A percentile compares a stretch with the other conserved stretches of the same genome.
These are phyloP conservation scores for Allomyces arbusculus DNA, from an alignment of 192 early-diverging fungal species.

Conservation along the genomic window DNA sequence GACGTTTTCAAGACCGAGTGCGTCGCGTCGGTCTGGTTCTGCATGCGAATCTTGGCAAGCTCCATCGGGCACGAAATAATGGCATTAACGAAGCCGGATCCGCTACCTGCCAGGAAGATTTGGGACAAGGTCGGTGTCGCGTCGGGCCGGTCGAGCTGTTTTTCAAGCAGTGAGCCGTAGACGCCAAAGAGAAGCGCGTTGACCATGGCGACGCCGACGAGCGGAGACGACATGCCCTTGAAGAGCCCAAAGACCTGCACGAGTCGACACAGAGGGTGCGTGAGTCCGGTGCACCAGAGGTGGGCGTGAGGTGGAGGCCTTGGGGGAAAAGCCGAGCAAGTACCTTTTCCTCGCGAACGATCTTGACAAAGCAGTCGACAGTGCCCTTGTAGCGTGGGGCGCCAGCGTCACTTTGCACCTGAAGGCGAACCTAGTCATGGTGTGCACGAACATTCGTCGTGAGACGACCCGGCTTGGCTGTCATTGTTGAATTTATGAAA, in stretches of 20 bases:
- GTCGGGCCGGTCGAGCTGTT: constrained; percentile 23
- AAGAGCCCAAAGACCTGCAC: constrained; percentile 40
- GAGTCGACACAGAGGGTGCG: no score
- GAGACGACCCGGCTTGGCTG: constrained; percentile 2
- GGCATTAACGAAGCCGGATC: constrained; percentile 61
- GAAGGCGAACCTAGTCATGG: constrained; percentile 36
- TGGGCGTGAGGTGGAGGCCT: no score
- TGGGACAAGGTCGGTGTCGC: constrained; percentile 38
- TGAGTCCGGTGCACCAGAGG: no score
- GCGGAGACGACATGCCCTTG: constrained; percentile 69
- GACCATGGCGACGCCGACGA: constrained; percentile 61
- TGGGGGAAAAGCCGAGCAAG: no score
- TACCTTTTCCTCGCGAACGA: constrained; percentile 50
- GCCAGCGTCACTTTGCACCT: constrained; percentile 28
- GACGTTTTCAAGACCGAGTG: not conserved
- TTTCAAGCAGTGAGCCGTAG: constrained; percentile 39
- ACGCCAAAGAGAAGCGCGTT: constrained; percentile 72
- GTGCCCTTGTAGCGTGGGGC: constrained; percentile 35
- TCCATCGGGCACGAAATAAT: constrained; percentile 81
- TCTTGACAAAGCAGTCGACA: constrained; percentile 63
- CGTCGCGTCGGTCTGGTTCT: constrained; percentile 36
- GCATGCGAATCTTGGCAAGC: constrained; percentile 78
- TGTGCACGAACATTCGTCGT: constrained; percentile 3
- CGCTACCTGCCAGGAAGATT: constrained; percentile 69
- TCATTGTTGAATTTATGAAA: not conserved